These are phyloP conservation scores for Kuraishia cidri DNA, from an alignment of 805 yeast species.

Conservation along the genomic window DNA sequence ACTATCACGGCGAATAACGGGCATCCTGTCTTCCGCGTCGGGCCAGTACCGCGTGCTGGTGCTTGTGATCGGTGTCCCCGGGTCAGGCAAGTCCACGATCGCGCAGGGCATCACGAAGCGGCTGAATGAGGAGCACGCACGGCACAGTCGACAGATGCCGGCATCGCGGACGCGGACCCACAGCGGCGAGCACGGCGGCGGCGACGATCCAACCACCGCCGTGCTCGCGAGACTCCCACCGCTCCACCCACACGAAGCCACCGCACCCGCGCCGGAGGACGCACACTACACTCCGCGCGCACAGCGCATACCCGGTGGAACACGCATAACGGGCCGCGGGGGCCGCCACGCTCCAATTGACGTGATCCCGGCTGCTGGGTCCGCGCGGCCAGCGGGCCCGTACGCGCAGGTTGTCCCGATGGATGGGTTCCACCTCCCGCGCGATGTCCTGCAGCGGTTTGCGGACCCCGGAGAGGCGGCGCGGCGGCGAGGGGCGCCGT, in stretches of 20 bases:
- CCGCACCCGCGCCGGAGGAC: constrained; percentile 11
- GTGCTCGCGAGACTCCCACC: neutral
- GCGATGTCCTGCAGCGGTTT: constrained; percentile 35
- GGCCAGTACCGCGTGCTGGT: constrained; percentile 36
- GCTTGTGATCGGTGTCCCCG: constrained; percentile 71
- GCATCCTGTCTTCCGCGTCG: no score
- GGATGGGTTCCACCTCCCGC: constrained; percentile 73
- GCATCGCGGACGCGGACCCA: neutral
- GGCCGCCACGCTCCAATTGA: neutral
- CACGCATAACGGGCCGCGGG: constrained; percentile 3
- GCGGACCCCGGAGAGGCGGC: constrained; percentile 50
- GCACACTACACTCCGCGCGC: constrained; percentile 8
- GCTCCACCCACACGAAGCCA: neutral
- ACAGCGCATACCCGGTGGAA: constrained; percentile 3
- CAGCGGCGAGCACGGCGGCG: neutral
- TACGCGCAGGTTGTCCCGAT: constrained; percentile 48
- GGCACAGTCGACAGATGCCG: constrained; percentile 2
- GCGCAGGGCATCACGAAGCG: constrained; percentile 34
- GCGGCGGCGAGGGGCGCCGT: constrained; percentile 73
- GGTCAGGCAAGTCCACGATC: constrained; percentile 75
- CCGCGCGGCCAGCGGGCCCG: neutral
- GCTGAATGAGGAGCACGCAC: constrained; percentile 22
- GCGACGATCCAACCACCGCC: neutral
- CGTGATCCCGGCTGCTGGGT: constrained; percentile 4
- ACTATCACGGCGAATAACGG: no score